Evolutionary conservation across 805 yeast species (phyloP), one percentile per base, ranked within the genome.

Genomic region (Metschnikowia shivogae): DNA sequence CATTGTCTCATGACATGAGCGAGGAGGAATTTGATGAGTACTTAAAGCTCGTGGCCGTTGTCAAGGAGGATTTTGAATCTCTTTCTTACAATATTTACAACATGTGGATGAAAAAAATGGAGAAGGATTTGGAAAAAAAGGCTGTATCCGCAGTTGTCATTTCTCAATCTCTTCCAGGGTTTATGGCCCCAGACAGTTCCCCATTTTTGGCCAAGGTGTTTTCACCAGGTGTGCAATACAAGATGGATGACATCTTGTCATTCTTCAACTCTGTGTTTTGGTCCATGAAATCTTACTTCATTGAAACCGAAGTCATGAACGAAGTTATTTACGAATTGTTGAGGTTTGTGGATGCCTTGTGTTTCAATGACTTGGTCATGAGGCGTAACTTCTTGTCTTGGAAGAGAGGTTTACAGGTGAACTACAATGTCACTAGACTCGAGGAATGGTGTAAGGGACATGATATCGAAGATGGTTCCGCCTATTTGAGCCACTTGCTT

Each of bases 361-460:
- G 98, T 69, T 93, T 93, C 76, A 93, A 93, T 63, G 98, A 93
- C 63, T 73, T 93, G 68, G 81, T 95, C 40, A 86, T 90, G 95
- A 83, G 97, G 72, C 81, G 96, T 66, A 85, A 83, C 69, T 95
- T 92, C 70, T 72, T 92, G 61, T 85, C 96, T 9, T 93, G 99
- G 99, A 93, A 92, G 72, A 84, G 99, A 62, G 98, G 98, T 39
- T 77, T 93, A 56, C 99, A 93, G 68, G 81, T 93, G 68, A 93
- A 89, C 64, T 93, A 93, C 70, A 93, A 93, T 65, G 95, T 90
- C 44, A 93, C 99, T 3, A 80, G 98, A 59, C 77, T 93, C 58
- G 97, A 89, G 65, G 99, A 93, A 70, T 93, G 99, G 99, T 92
- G 98, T 68, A 92, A 89, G 70, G 81, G 89, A 6, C 97, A 92